Conservation (phyloP, 108 stramenopile species). For the Fragilaria radians region DNA sequence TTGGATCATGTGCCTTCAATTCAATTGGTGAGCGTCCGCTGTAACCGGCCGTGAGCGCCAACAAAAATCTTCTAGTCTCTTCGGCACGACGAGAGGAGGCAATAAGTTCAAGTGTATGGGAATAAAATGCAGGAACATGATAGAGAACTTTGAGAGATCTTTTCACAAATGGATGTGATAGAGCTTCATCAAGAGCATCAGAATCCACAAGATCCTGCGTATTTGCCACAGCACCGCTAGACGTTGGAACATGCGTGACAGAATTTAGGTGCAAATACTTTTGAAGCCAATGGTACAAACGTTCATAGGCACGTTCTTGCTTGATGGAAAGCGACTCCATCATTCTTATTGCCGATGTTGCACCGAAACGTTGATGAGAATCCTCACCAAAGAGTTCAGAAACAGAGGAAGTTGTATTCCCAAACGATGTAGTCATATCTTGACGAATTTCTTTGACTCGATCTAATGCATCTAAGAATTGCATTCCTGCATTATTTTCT, state of each 20-base stretch:
- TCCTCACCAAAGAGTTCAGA: background rate
- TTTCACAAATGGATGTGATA: conserved; percentile 56
- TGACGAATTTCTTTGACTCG: conserved; percentile 55
- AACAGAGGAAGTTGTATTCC: conserved; percentile 4
- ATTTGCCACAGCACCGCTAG: background rate
- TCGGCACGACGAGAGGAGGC: conserved; percentile 54
- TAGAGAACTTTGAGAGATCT: conserved; percentile 45
- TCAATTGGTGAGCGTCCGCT: conserved; percentile 69
- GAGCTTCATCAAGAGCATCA: conserved; percentile 67
- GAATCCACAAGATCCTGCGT: conserved; percentile 12
- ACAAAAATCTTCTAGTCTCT: conserved; percentile 70
- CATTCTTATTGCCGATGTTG: conserved; percentile 74
- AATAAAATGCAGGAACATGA: conserved; percentile 67
- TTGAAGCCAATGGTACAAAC: conserved; percentile 80
- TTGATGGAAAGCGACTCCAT: conserved; percentile 73
- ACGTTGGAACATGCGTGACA: conserved; percentile 9
- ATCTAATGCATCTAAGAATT: conserved; percentile 69
- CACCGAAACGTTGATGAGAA: conserved; percentile 28
- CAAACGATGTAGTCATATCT: conserved; percentile 62
- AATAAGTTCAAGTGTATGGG: conserved; percentile 70
- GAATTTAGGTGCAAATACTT: conserved; percentile 45
- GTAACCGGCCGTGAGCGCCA: conserved; percentile 75
- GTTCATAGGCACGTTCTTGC: conserved; percentile 83
- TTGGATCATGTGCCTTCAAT: conserved; percentile 83
- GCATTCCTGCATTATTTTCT: conserved; percentile 22